These are phyloP conservation scores for Fraxinus dipetala DNA, from an alignment of 305 asterid species.

Conservation along the genomic window DNA sequence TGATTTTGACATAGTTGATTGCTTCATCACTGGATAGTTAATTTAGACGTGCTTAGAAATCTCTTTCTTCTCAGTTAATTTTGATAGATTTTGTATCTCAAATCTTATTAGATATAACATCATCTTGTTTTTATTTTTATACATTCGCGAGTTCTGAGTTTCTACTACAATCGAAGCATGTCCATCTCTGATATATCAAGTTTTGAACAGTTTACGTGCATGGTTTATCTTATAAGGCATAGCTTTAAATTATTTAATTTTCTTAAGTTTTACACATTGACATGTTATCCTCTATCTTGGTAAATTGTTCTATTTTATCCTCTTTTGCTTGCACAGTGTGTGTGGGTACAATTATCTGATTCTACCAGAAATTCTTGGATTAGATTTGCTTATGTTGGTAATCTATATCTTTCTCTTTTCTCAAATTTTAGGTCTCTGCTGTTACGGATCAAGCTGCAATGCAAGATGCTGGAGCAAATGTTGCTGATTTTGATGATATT, in stretches of 20 bases:
- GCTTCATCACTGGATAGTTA: neutral
- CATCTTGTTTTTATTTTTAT: neutral
- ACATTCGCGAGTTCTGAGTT: neutral
- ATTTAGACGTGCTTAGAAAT: neutral
- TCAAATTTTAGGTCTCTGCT: slow-evolving; percentile 56
- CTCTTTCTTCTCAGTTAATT: neutral
- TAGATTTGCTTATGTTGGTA: slow-evolving; percentile 2
- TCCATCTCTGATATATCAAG: neutral
- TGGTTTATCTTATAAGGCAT: neutral
- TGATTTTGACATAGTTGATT: neutral
- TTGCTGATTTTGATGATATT: slow-evolving; percentile 67
- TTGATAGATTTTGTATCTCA: neutral
- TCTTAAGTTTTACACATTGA: neutral
- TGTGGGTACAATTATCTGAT: neutral
- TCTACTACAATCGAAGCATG: neutral
- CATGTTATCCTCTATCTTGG: neutral
- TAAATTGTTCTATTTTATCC: neutral
- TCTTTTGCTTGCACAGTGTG: slow-evolving; percentile 5
- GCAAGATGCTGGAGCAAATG: slow-evolving; percentile 58
- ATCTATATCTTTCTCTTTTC: slow-evolving; percentile 9
- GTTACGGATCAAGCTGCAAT: slow-evolving; percentile 58
- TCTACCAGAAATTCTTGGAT: neutral
- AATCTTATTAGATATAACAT: neutral
- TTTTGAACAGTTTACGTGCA: neutral
- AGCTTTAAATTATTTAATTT: neutral